phyloP scores from a whole-genome alignment of 163 green algal genomes.

The Chlorella variabilis region DNA sequence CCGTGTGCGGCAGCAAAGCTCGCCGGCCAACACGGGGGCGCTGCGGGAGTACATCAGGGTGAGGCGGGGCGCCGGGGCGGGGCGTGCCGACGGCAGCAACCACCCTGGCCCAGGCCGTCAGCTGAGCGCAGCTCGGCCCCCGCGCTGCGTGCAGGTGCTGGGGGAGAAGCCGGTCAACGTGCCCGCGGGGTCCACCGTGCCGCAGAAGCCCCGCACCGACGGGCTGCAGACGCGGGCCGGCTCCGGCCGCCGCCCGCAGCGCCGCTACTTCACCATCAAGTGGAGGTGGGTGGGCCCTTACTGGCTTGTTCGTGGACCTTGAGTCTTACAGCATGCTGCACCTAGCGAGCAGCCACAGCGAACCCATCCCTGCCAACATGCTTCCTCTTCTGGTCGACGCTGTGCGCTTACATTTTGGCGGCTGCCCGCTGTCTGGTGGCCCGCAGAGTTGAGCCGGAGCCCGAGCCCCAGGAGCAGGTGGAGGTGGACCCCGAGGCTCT shows the following conservation, averaged over 20 bases:
- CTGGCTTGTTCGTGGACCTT: background rate
- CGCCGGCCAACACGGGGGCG: background rate
- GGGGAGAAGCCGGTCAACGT: constrained; percentile 28
- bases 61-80: background rate
- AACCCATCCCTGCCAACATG: too few relatives aligned
- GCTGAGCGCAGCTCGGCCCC: constrained; percentile 4
- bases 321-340: too few relatives aligned
- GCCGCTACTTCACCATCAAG: constrained; percentile 37
- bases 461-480: background rate
- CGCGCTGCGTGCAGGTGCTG: constrained; percentile 5
- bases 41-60: constrained; percentile 32
- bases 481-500: constrained; percentile 40
- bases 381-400: too few relatives aligned
- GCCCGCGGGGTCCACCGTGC: constrained; percentile 1
- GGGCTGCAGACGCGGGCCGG: constrained; percentile 18
- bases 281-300: background rate
- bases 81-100: background rate
- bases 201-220: constrained; percentile 25
- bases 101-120: background rate
- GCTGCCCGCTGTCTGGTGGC: too few relatives aligned
- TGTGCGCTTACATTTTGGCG: too few relatives aligned
- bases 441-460: background rate
- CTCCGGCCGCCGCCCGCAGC: constrained; percentile 13
- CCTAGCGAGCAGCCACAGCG: too few relatives aligned
- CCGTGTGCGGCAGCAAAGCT: background rate